Evolutionary conservation across 2,329 filamentous ascomycete species (phyloP).

Genomic region (Chaetomium sp.): DNA sequence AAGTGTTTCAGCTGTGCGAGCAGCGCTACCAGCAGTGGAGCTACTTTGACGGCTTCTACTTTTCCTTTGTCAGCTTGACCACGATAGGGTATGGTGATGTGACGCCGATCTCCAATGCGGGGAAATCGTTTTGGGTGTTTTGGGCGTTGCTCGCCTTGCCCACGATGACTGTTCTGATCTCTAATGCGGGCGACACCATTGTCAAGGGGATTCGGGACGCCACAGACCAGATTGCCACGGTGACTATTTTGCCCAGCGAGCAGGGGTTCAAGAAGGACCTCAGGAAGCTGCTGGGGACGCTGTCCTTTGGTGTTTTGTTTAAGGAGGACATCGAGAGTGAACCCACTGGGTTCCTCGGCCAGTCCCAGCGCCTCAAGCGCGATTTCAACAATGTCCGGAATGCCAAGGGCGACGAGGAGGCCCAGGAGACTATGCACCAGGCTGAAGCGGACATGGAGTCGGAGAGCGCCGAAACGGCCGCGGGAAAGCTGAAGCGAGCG

Average conservation of each 20-base stretch:
- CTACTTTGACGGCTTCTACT: slow-evolving; percentile 81
- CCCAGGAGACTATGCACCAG: slow-evolving; percentile 27
- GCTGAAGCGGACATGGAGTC: slow-evolving; percentile 17
- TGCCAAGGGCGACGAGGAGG: slow-evolving; percentile 23
- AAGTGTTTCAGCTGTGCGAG: slow-evolving; percentile 59
- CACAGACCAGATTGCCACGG: slow-evolving; percentile 49
- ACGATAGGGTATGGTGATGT: slow-evolving; percentile 86
- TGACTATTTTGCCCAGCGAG: slow-evolving; percentile 57
- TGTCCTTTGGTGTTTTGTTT: slow-evolving; percentile 41
- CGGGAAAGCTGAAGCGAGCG: not conserved
- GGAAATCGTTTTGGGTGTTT: slow-evolving; percentile 84
- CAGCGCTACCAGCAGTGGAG: slow-evolving; percentile 51
- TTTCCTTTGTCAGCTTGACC: slow-evolving; percentile 73
- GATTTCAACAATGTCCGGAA: slow-evolving; percentile 7
- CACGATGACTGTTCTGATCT: slow-evolving; percentile 80
- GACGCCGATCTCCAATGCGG: slow-evolving; percentile 68
- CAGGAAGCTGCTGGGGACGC: slow-evolving; percentile 36
- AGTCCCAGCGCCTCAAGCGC: slow-evolving; percentile 24
- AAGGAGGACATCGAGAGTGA: slow-evolving; percentile 31
- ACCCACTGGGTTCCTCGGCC: slow-evolving; percentile 38
- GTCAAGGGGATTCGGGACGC: slow-evolving; percentile 54
- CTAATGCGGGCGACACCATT: slow-evolving; percentile 77
- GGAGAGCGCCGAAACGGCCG: slow-evolving; percentile 8
- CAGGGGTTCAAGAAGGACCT: slow-evolving; percentile 40
- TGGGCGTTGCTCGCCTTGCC: slow-evolving; percentile 84